Percentiles rank a stretch among this genome's conserved stretches.
Conservation (phyloP, 1,284 basidiomycete species). For the Trichosporon sp. region DNA sequence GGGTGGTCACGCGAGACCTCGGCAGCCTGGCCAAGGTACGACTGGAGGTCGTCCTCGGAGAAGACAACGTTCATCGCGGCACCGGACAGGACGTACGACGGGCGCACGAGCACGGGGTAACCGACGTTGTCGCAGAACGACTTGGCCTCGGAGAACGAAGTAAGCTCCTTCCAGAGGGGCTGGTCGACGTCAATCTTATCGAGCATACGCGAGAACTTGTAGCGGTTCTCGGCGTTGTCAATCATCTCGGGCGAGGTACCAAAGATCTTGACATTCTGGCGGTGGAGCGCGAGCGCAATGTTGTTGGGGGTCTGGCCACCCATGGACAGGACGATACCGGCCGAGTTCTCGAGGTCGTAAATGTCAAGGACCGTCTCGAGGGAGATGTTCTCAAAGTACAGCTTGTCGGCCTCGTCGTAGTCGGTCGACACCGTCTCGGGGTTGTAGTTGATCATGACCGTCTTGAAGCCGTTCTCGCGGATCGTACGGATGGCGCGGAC, state of each 20-base stretch:
- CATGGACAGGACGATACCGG: constrained; percentile 94
- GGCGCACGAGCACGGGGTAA: constrained; percentile 93
- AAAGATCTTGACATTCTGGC: constrained; percentile 96
- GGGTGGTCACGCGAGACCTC: constrained; percentile 96
- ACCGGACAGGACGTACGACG: constrained; percentile 95
- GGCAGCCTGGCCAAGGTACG: constrained; percentile 91
- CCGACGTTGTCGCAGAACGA: constrained; percentile 84
- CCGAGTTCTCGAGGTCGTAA: constrained; percentile 83
- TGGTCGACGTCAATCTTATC: constrained; percentile 98
- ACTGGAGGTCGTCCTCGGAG: constrained; percentile 81
- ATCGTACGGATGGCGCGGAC: constrained; percentile 94
- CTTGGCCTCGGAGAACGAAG: constrained; percentile 82
- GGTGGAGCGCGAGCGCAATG: constrained; percentile 87
- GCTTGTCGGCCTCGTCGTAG: constrained; percentile 95
- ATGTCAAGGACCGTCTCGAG: constrained; percentile 96
- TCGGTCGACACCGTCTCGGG: constrained; percentile 99
- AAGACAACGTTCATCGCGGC: constrained; percentile 99
- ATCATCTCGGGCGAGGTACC: constrained; percentile 99
- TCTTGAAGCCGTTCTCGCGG: constrained; percentile 88
- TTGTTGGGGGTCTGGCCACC: constrained; percentile 99
- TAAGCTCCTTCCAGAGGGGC: constrained; percentile 94
- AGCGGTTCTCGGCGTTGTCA: constrained; percentile 97
- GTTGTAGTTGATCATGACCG: constrained; percentile 99
- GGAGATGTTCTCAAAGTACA: constrained; percentile 99
- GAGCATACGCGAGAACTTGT: constrained; percentile 97